Evolutionary conservation across 768 basidiomycete species (phyloP).

Genomic region (Bullera alba): DNA sequence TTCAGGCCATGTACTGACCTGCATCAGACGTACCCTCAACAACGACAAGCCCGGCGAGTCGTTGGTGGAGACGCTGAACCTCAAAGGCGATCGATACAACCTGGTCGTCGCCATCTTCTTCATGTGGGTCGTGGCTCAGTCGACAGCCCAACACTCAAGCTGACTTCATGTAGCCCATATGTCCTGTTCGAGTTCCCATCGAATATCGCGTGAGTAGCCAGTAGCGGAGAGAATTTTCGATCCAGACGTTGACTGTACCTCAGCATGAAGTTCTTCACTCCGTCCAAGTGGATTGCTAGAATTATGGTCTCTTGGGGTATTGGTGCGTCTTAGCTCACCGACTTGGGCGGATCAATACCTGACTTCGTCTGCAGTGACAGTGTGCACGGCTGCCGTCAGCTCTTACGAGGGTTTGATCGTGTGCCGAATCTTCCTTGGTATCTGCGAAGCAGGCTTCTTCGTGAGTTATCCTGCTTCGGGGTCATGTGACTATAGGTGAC

Average conservation of each 20-base stretch:
- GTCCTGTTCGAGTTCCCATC: constrained; percentile 30
- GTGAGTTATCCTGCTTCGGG: constrained; percentile 5
- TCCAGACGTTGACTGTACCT: too few relatives aligned
- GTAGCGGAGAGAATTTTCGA: not conserved
- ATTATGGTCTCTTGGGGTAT: constrained; percentile 34
- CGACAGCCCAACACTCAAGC: not conserved
- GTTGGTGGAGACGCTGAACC: constrained; percentile 19
- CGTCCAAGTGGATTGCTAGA: constrained; percentile 22
- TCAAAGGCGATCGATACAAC: constrained; percentile 23
- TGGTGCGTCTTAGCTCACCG: constrained; percentile 1
- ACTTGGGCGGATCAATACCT: not conserved
- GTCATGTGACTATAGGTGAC: not conserved
- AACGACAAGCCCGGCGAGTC: constrained; percentile 31
- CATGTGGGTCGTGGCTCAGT: constrained; percentile 8
- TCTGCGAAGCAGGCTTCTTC: constrained; percentile 39
- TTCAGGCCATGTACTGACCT: not conserved
- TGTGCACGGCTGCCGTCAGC: constrained; percentile 30
- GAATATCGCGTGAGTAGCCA: constrained; percentile 16
- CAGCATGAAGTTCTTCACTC: constrained; percentile 21
- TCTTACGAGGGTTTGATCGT: constrained; percentile 37
- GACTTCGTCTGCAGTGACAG: constrained; percentile 18
- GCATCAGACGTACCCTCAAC: constrained; percentile 23
- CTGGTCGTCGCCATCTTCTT: constrained; percentile 33
- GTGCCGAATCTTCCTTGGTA: constrained; percentile 42
- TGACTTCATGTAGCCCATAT: constrained; percentile 17